Percentiles rank a stretch among this genome's conserved stretches.
Conservation (phyloP, 2,329 filamentous ascomycete species). For the Phialophora verrucosa region DNA sequence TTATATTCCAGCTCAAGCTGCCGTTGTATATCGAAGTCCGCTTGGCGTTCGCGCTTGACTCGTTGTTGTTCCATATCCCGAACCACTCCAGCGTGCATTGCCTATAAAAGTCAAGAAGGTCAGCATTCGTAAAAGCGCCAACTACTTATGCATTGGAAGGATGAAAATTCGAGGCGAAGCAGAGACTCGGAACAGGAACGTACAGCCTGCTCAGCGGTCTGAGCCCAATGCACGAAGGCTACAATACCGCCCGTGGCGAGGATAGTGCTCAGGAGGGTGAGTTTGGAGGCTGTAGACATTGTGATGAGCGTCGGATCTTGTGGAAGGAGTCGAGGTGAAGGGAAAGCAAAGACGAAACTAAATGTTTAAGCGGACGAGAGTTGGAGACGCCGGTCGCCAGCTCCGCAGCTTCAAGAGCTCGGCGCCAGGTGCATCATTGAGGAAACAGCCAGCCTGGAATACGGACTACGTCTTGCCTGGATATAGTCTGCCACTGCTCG, state of each 20-base stretch:
- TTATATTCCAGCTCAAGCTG: constrained; percentile 86
- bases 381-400: constrained; percentile 8
- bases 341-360: not conserved
- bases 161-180: constrained; percentile 5
- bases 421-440: constrained; percentile 26
- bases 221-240: constrained; percentile 85
- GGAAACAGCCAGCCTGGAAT: not conserved
- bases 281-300: constrained; percentile 91
- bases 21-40: constrained; percentile 92
- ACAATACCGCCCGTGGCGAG: constrained; percentile 78
- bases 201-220: constrained; percentile 82
- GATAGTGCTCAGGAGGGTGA: constrained; percentile 80
- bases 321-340: not conserved
- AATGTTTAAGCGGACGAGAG: constrained; percentile 23
- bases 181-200: constrained; percentile 43
- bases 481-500: not conserved
- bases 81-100: constrained; percentile 94
- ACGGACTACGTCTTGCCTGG: not conserved
- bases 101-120: constrained; percentile 53
- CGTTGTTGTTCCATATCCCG: constrained; percentile 94
- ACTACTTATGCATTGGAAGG: not conserved
- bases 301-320: not conserved
- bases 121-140: not conserved
- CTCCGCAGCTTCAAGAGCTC: constrained; percentile 32
- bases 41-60: constrained; percentile 84